These are phyloP conservation scores for Dendrocalamus sinicus DNA, from an alignment of 176 grass and related monocot genomes.

Conservation along the genomic window DNA sequence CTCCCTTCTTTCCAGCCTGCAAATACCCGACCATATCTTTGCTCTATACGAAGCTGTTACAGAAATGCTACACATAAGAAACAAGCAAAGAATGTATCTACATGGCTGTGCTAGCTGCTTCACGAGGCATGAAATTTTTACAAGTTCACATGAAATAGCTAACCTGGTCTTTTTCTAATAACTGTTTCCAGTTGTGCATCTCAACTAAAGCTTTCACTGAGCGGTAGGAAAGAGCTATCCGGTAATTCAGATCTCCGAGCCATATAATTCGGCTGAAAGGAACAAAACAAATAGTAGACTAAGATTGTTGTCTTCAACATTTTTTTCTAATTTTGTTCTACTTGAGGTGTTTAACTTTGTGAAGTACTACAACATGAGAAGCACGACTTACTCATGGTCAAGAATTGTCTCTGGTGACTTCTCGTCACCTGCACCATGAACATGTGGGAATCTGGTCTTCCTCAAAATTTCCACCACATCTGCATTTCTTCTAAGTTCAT, in stretches of 20 bases:
- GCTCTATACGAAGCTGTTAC: slow-evolving; percentile 89
- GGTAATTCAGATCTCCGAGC: slow-evolving; percentile 98
- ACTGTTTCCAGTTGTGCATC: slow-evolving; percentile 90
- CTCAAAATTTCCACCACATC: slow-evolving; percentile 88
- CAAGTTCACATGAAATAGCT: slow-evolving; percentile 7
- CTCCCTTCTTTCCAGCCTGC: slow-evolving; percentile 92
- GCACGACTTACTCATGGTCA: slow-evolving; percentile 72
- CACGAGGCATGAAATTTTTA: not conserved
- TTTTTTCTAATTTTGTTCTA: not conserved
- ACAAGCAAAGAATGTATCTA: slow-evolving; percentile 6
- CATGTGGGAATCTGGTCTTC: slow-evolving; percentile 86
- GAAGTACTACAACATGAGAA: not conserved
- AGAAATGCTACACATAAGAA: slow-evolving; percentile 31
- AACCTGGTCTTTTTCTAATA: slow-evolving; percentile 94
- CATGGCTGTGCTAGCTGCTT: not conserved
- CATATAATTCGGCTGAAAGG: slow-evolving; percentile 86
- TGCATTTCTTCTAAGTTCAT: slow-evolving; percentile 84
- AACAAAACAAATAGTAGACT: not conserved
- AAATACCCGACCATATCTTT: slow-evolving; percentile 85
- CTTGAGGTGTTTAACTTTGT: not conserved
- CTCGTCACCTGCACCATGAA: slow-evolving; percentile 63
- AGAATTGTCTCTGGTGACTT: slow-evolving; percentile 85
- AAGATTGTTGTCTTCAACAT: not conserved
- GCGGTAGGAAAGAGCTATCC: slow-evolving; percentile 88
- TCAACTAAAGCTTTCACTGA: slow-evolving; percentile 93